phyloP scores from a whole-genome alignment of 306 rosid species.

The Cicer pinnatifidum region DNA sequence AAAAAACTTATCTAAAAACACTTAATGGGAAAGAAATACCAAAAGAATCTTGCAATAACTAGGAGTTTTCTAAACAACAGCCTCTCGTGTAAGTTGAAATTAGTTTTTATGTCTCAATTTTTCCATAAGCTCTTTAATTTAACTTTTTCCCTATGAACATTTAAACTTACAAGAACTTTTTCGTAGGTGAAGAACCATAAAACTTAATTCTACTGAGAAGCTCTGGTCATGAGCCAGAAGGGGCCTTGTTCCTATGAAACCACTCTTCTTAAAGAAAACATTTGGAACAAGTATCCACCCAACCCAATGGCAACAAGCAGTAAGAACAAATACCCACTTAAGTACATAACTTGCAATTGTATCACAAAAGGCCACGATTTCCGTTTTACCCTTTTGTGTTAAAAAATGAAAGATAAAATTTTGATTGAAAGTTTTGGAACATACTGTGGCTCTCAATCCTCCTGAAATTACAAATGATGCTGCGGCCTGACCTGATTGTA shows the following conservation, averaged over 20 bases:
- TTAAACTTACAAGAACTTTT: background rate
- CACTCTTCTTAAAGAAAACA: background rate
- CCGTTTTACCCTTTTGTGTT: background rate
- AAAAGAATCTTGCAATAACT: background rate
- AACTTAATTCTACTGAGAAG: background rate
- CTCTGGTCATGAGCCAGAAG: background rate
- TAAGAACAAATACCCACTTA: too few species aligned
- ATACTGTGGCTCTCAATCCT: slow-evolving; percentile 88
- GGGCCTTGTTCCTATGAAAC: background rate
- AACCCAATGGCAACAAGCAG: slow-evolving; percentile 16
- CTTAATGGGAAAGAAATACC: background rate
- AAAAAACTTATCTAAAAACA: background rate
- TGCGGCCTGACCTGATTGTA: slow-evolving; percentile 81
- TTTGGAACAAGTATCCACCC: background rate
- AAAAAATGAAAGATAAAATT: background rate
- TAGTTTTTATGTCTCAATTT: background rate
- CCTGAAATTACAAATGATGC: slow-evolving; percentile 81
- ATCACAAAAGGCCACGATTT: slow-evolving; percentile 6
- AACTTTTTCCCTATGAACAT: background rate
- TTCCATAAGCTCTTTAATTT: background rate
- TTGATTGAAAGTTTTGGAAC: slow-evolving; percentile 37
- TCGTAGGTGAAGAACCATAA: background rate
- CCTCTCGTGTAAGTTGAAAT: background rate
- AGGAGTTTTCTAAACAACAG: background rate
- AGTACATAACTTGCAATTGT: slow-evolving; percentile 19